Evolutionary conservation across 805 yeast genomes (phyloP).

Genomic region (Ogataea thermomethanolica): DNA sequence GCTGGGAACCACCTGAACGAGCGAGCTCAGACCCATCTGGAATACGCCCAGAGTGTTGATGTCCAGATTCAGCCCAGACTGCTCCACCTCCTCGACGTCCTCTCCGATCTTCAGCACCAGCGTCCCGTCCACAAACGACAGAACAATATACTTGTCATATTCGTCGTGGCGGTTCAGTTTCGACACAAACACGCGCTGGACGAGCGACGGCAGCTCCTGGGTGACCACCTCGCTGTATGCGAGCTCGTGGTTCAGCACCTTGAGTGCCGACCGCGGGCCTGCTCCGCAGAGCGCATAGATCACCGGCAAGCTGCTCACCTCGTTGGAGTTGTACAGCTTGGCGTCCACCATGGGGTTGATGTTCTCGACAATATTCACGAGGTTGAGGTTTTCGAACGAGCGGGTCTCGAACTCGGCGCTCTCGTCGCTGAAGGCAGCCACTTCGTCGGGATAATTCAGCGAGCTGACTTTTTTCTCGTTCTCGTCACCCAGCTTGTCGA

Average conservation of each 20-base stretch:
- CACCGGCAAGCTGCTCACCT: slow-evolving; percentile 37
- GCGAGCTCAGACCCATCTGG: slow-evolving; percentile 58
- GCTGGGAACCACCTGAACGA: slow-evolving; percentile 69
- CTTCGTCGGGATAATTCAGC: slow-evolving; percentile 33
- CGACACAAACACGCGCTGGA: slow-evolving; percentile 64
- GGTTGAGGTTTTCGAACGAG: slow-evolving; percentile 51
- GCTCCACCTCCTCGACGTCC: slow-evolving; percentile 65
- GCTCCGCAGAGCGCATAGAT: slow-evolving; percentile 42
- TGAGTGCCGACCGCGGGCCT: slow-evolving; percentile 44
- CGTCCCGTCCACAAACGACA: slow-evolving; percentile 65
- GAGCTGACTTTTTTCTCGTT: slow-evolving; percentile 33
- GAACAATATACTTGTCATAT: slow-evolving; percentile 60
- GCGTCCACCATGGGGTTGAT: slow-evolving; percentile 54
- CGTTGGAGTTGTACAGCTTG: slow-evolving; percentile 33
- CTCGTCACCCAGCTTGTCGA: slow-evolving; percentile 67
- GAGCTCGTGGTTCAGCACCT: slow-evolving; percentile 53
- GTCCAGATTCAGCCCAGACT: slow-evolving; percentile 52
- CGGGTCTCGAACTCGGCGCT: slow-evolving; percentile 30
- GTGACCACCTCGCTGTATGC: slow-evolving; percentile 61
- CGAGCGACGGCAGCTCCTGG: slow-evolving; percentile 67
- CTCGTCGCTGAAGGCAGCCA: slow-evolving; percentile 27
- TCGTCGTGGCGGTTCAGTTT: slow-evolving; percentile 41
- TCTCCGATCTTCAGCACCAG: slow-evolving; percentile 76
- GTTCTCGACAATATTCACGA: slow-evolving; percentile 48
- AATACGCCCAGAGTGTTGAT: slow-evolving; percentile 65